A percentile compares a stretch with the other conserved stretches of the same genome.
These are phyloP conservation scores for Clathrospora elynae DNA, from an alignment of 2,329 filamentous ascomycete genomes.

Conservation along the genomic window DNA sequence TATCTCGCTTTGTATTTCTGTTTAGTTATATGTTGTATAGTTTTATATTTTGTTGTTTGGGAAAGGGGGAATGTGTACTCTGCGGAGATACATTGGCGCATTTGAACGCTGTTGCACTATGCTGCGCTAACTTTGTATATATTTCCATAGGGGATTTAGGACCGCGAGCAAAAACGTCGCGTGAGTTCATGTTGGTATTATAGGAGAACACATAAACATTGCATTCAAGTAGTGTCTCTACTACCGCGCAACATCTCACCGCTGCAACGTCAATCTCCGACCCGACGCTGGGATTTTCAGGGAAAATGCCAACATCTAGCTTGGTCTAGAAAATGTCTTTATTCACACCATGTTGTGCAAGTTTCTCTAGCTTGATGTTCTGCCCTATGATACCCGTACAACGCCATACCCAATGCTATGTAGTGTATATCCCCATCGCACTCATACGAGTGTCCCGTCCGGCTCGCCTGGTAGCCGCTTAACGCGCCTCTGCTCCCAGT, in stretches of 20 bases:
- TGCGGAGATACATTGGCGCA: conserved; percentile 14
- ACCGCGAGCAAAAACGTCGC: conserved; percentile 10
- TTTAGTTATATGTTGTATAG: too few relatives aligned
- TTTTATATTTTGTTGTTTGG: conserved; percentile 8
- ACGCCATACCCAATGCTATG: conserved; percentile 9
- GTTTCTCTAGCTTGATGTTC: too few relatives aligned
- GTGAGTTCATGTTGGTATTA: conserved; percentile 15
- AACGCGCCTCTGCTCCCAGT: conserved; percentile 96
- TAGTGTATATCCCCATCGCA: neutral
- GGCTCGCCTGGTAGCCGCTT: conserved; percentile 87
- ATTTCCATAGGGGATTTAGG: conserved; percentile 10
- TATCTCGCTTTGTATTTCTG: neutral
- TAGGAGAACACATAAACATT: conserved; percentile 5
- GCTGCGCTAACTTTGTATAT: conserved; percentile 9
- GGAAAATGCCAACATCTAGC: too few relatives aligned
- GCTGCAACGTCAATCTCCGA: too few relatives aligned
- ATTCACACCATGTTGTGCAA: too few relatives aligned
- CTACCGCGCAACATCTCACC: too few relatives aligned
- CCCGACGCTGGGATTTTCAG: too few relatives aligned
- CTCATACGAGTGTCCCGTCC: conserved; percentile 71
- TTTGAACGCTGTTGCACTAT: too few relatives aligned
- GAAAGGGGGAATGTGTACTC: conserved; percentile 9
- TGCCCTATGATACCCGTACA: neutral
- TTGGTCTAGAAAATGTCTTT: too few relatives aligned
- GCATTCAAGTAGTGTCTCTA: conserved; percentile 4